Evolutionary conservation across 257 asterid species (phyloP).

Genomic region (Datura wrightii): DNA sequence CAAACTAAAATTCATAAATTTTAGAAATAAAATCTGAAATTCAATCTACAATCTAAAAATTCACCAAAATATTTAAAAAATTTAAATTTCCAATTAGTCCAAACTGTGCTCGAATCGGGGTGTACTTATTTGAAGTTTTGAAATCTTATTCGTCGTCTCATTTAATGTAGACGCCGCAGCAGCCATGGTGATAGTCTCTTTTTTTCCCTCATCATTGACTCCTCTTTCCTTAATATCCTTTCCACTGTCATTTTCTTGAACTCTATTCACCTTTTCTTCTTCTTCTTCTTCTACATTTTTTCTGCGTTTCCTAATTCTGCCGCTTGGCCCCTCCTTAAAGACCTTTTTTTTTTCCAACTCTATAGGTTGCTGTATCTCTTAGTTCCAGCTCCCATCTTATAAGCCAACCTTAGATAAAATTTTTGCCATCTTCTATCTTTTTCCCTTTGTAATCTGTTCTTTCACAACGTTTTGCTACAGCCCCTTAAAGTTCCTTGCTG

Average conservation of each 20-base stretch:
- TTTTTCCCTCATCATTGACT: neutral
- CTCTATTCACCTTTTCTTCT: neutral
- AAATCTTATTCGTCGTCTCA: neutral
- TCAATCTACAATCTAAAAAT: too few relatives aligned
- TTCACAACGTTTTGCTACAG: neutral
- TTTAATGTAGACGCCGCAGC: neutral
- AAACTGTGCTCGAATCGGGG: too few relatives aligned
- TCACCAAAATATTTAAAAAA: too few relatives aligned
- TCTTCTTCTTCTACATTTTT: neutral
- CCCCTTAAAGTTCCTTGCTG: neutral
- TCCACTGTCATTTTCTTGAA: neutral
- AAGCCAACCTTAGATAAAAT: neutral
- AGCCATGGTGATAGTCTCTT: neutral
- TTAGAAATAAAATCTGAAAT: too few relatives aligned
- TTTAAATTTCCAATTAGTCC: too few relatives aligned
- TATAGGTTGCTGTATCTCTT: neutral
- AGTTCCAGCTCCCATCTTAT: neutral
- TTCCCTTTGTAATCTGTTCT: neutral
- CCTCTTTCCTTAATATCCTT: neutral
- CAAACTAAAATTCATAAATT: too few relatives aligned
- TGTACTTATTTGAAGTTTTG: neutral
- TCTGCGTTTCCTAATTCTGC: neutral
- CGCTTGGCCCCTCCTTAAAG: neutral
- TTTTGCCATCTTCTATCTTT: slow-evolving; percentile 12
- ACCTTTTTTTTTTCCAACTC: neutral